phyloP scores from a whole-genome alignment of 805 yeast species.

The Peterozyma xylosa region DNA sequence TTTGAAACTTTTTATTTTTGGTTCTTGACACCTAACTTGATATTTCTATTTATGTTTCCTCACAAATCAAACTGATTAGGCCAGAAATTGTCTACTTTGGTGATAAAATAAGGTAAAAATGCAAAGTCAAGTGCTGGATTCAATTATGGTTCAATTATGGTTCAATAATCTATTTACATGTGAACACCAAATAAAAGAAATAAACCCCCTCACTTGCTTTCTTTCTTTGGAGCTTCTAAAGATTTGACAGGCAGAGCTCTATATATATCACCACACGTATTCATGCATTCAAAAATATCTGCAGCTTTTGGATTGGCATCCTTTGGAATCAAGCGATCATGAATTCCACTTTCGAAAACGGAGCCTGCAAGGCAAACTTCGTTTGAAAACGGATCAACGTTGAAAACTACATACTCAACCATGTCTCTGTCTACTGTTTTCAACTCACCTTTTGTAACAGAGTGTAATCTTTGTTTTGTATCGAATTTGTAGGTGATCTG shows the following conservation, averaged over 20 bases:
- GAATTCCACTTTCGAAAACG: constrained; percentile 50
- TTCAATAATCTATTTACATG: no score
- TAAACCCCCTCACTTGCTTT: no score
- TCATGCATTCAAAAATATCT: constrained; percentile 20
- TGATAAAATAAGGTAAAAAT: no score
- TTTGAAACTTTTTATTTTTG: no score
- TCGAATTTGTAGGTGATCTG: constrained; percentile 59
- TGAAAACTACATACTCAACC: constrained; percentile 52
- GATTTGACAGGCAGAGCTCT: constrained; percentile 21
- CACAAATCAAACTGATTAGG: no score
- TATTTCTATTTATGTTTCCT: no score
- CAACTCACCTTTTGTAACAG: constrained; percentile 34
- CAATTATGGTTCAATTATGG: no score
- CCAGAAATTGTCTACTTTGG: no score
- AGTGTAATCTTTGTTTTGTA: constrained; percentile 51
- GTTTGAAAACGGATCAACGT: constrained; percentile 54
- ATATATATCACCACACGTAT: constrained; percentile 26
- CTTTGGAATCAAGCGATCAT: constrained; percentile 23
- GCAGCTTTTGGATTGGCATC: constrained; percentile 18
- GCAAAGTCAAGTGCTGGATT: no score
- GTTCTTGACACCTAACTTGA: no score
- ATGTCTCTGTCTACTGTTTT: constrained; percentile 38
- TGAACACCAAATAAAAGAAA: no score
- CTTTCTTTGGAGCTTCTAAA: background rate
- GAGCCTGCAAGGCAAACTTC: constrained; percentile 57